Base-by-base conservation (phyloP, 495 filamentous ascomycete species). In the Penicillium bovifimosum region DNA sequence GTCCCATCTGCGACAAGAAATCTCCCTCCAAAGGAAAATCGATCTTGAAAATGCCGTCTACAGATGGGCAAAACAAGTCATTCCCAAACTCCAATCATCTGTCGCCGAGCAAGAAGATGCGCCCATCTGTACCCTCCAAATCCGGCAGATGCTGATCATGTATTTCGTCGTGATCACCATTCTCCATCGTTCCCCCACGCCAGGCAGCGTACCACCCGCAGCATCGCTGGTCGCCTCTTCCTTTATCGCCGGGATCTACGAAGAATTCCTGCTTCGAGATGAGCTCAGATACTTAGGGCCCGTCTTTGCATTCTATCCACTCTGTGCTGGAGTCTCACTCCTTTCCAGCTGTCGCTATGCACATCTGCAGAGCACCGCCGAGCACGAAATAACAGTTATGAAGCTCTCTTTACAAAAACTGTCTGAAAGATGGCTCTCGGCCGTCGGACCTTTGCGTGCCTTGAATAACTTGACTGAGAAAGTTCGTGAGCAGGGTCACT, bases 351-450 rank as follows among this genome's bases (percentile, higher is more conserved):
- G 58, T 27, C 63, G 63, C 9, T 66, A 66, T 18, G 29, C 54
- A 4, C 58, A 63, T 9, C 45, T 66, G 1, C 58, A 66, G 45
- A 57, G 47, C n/a, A 59, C 47, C 7, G 63, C 63, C 5, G 63
- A 66, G 18, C 63, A 66, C 35, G 63, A 66, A 35, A 28, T 66
- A 16, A 66, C 61, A 8, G 63, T 66, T 35, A 61, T 66, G 58
- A 66, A 66, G 33, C 61, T 66, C 14, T 63, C 54, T 5, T 58
- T 66, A 10, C 63, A 66, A 42, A 66, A 66, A n/a, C 45, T 66
- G 5, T 63, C 63, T 2, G 63, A 66, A 27, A 43, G 63, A 9
- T 66, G 63, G 63, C 60, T 64, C 14, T 66, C 63, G 2, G 63
- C 63, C 6, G 63, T 66, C 9, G 63, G 63, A 8, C 63, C 63